Percentiles rank a stretch among this genome's conserved stretches.
Conservation (phyloP, 495 filamentous ascomycete genomes). For the Penicillium cinerascens region DNA sequence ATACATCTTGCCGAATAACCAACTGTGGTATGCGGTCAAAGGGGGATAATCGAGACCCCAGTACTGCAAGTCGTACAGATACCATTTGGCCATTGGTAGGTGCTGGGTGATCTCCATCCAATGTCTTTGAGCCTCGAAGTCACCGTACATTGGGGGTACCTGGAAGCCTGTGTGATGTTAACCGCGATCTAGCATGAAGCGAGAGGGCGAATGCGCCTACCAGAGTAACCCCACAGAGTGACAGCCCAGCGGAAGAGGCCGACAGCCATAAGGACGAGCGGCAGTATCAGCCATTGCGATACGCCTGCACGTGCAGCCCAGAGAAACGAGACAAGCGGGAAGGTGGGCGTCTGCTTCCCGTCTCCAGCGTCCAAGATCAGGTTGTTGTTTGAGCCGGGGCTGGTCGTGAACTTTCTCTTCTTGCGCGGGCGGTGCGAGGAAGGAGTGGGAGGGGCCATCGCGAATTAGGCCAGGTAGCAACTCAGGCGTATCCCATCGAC, state of each 20-base stretch:
- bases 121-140: constrained; percentile 95
- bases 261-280: constrained; percentile 82
- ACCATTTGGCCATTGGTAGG: constrained; percentile 90
- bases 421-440: constrained; percentile 57
- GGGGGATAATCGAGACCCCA: constrained; percentile 98
- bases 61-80: constrained; percentile 93
- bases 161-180: constrained; percentile 58
- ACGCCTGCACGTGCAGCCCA: constrained; percentile 81
- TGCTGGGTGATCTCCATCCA: constrained; percentile 97
- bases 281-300: constrained; percentile 91
- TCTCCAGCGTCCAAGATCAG: constrained; percentile 41
- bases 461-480: constrained; percentile 4
- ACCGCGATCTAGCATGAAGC: not conserved
- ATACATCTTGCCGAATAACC: constrained; percentile 82
- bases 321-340: constrained; percentile 85
- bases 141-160: constrained; percentile 87
- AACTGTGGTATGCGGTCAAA: constrained; percentile 96
- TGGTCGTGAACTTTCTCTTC: constrained; percentile 50
- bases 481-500: constrained; percentile 29
- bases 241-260: constrained; percentile 91
- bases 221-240: constrained; percentile 91
- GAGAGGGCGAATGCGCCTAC: constrained; percentile 40
- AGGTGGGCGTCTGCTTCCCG: constrained; percentile 52
- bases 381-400: constrained; percentile 50
- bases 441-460: constrained; percentile 34